These are phyloP conservation scores for Salix brachista DNA, from an alignment of 345 rosid species.

Conservation along the genomic window DNA sequence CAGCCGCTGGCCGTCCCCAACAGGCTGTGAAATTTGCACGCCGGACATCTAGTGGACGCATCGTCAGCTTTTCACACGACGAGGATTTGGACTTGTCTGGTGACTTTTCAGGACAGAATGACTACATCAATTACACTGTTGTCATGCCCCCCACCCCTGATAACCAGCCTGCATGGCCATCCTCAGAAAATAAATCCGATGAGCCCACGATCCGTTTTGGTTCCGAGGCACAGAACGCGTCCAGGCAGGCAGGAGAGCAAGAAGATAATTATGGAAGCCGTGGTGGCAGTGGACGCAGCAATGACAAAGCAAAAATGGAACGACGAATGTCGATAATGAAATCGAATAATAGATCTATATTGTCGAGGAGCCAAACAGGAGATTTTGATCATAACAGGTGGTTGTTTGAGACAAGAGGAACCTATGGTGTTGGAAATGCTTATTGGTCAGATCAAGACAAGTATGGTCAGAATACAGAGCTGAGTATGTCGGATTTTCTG, in stretches of 20 bases:
- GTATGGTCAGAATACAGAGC: conserved; percentile 37
- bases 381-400: conserved; percentile 95
- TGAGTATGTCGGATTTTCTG: conserved; percentile 76
- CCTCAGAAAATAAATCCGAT: conserved; percentile 33
- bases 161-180: conserved; percentile 60
- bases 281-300: neutral
- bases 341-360: conserved; percentile 67
- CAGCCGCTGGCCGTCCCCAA: conserved; percentile 50
- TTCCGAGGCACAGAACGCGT: conserved; percentile 14
- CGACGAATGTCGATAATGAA: conserved; percentile 71
- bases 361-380: conserved; percentile 77
- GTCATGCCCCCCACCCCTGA: conserved; percentile 95
- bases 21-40: conserved; percentile 57
- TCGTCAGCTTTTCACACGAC: conserved; percentile 63
- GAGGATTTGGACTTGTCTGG: conserved; percentile 71
- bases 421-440: conserved; percentile 80
- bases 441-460: conserved; percentile 59
- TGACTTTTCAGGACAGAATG: conserved; percentile 61
- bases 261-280: conserved; percentile 11
- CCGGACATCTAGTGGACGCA: conserved; percentile 65
- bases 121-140: conserved; percentile 83
- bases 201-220: conserved; percentile 28
- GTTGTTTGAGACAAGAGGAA: conserved; percentile 76
- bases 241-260: conserved; percentile 10
- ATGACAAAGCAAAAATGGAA: conserved; percentile 41